Conservation (phyloP, 768 basidiomycete genomes). For the Pleurotus citrinopileatus region DNA sequence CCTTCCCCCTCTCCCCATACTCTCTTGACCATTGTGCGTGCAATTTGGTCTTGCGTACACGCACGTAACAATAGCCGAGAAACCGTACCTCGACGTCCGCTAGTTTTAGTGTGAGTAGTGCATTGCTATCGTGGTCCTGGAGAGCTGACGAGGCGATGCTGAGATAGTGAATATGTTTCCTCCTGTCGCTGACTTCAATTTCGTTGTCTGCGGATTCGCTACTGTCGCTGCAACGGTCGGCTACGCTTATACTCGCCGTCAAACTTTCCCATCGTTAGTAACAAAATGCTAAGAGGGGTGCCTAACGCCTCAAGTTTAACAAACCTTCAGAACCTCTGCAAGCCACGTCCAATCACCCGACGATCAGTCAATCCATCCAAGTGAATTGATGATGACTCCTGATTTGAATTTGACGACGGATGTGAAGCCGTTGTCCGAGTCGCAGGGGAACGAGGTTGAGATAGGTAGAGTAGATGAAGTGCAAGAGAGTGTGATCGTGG, state of each 20-base stretch:
- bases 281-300: conserved; percentile 6
- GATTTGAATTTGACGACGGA: neutral
- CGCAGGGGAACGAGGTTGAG: conserved; percentile 6
- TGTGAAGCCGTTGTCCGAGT: neutral
- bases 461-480: neutral
- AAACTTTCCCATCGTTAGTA: conserved; percentile 28
- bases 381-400: neutral
- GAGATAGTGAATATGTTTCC: conserved; percentile 37
- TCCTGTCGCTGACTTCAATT: conserved; percentile 45
- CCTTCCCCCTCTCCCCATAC: neutral
- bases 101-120: neutral
- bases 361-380: neutral
- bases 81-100: neutral
- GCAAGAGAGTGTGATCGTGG: neutral
- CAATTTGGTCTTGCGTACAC: neutral
- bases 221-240: conserved; percentile 60
- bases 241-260: conserved; percentile 50
- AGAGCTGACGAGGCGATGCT: neutral
- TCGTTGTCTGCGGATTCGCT: conserved; percentile 54
- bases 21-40: no score
- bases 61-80: neutral
- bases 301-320: conserved; percentile 8
- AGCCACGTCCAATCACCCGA: neutral
- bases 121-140: neutral
- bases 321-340: neutral